These are phyloP conservation scores for Trypanosoma mega DNA, from an alignment of 208 protist genomes.

Conservation along the genomic window DNA sequence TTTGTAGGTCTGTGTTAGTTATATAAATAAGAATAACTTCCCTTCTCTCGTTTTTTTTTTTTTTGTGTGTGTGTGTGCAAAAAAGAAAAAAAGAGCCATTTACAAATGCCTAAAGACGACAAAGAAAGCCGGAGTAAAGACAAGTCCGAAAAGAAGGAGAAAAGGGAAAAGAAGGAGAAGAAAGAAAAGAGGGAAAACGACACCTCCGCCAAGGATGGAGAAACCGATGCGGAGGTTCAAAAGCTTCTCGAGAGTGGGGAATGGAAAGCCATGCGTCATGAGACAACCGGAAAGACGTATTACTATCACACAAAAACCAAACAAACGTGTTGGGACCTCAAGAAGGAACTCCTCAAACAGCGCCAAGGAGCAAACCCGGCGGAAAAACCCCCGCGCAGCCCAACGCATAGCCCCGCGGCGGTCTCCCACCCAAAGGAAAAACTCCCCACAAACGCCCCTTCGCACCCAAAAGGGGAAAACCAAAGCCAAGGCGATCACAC, in stretches of 20 bases:
- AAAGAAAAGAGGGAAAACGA: conserved; percentile 2
- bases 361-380: not conserved
- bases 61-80: too few species aligned
- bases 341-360: conserved; percentile 34
- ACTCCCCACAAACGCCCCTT: not conserved
- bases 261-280: conserved; percentile 36
- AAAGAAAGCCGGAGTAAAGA: too few species aligned
- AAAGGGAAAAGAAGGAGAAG: not conserved
- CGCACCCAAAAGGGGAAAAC: too few species aligned
- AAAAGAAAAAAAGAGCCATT: too few species aligned
- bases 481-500: not conserved
- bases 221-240: conserved; percentile 9
- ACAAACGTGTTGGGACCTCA: conserved; percentile 45
- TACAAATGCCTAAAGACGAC: too few species aligned
- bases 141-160: too few species aligned
- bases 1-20: too few species aligned
- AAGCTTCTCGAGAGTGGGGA: conserved; percentile 26
- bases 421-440: not conserved
- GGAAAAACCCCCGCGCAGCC: not conserved
- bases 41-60: too few species aligned
- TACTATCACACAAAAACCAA: conserved; percentile 44
- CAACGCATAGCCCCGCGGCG: not conserved
- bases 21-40: too few species aligned
- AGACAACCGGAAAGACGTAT: conserved; percentile 34
- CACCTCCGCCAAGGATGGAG: not conserved